Conservation (phyloP, 306 rosid species). For the Pterocarpus macrocarpus region DNA sequence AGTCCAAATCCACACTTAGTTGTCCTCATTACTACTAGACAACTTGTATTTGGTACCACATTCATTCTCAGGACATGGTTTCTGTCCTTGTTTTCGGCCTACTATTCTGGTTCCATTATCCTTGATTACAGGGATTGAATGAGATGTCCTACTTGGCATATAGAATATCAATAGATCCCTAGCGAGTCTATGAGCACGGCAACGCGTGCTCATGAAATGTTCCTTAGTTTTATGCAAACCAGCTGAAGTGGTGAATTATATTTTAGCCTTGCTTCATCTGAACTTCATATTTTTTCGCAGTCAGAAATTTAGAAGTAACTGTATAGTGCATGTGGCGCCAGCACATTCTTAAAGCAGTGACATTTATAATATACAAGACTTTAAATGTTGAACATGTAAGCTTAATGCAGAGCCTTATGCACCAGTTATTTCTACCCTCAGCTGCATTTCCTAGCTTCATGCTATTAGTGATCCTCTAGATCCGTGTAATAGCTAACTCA, state of each 20-base stretch:
- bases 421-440: constrained; percentile 10
- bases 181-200: not conserved
- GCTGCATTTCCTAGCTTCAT: constrained; percentile 34
- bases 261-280: constrained; percentile 12
- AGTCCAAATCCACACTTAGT: not conserved
- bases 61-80: constrained; percentile 31
- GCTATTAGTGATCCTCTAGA: constrained; percentile 46
- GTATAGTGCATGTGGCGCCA: constrained; percentile 18
- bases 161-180: not conserved
- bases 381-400: not conserved
- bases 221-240: not conserved
- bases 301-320: not conserved
- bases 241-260: not conserved
- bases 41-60: constrained; percentile 37
- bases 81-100: constrained; percentile 31
- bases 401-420: not conserved
- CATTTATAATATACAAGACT: not conserved
- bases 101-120: not conserved
- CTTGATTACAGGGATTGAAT: constrained; percentile 29
- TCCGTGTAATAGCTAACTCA: constrained; percentile 37
- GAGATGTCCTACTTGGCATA: not conserved
- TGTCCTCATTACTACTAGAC: constrained; percentile 19
- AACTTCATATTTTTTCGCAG: not conserved
- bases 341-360: not conserved
- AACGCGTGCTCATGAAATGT: constrained; percentile 24